Evolutionary conservation across 73 alveolate species (phyloP), one percentile per base, ranked within the genome.

Genomic region (Symbiodinium natans): DNA sequence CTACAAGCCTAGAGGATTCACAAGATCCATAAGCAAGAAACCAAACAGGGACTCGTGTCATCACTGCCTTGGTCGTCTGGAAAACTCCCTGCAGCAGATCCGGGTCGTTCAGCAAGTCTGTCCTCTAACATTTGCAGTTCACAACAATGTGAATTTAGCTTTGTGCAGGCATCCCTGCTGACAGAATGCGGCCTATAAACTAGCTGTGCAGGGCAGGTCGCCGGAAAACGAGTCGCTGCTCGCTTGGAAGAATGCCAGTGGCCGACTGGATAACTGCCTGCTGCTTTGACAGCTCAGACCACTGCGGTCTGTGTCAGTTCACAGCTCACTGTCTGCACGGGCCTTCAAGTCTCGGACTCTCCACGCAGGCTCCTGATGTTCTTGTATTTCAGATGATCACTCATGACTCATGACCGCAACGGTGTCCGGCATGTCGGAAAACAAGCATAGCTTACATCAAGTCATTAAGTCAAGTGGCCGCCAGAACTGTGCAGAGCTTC

Each of bases 401-500:
- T n/a, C n/a, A n/a, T n/a, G n/a, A n/a, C n/a, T n/a, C n/a, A n/a
- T n/a, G n/a, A n/a, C n/a, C n/a, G n/a, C n/a, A n/a, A n/a, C n/a
- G n/a, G n/a, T n/a, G n/a, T n/a, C 59, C 59, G 59, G 59, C 13
- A 9, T 46, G 59, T 46, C n/a, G 59, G 59, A 6, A 46, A 46
- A 46, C 59, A 46, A 46, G 59, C 80, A 8, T 27, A 46, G 59
- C 13, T 13, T 13, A 46, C 59, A 46, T 46, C 59, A 46, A 46
- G 59, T 13, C 59, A 86, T 80, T 8, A 56, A 82, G 75, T 7
- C 74, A 63, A 23, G 86, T 31, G 27, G 59, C 95, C 2, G 95
- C 95, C 34, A n/a, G 38, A n/a, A 89, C 87, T 23, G 41, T 36
- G 46, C 95, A 89, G 43, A 89, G 85, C 95, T 68, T 86, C 86